A percentile compares a stretch with the other conserved stretches of the same genome.
Evolutionary conservation across 345 rosid species (phyloP).

Genomic region (Passiflora organensis): DNA sequence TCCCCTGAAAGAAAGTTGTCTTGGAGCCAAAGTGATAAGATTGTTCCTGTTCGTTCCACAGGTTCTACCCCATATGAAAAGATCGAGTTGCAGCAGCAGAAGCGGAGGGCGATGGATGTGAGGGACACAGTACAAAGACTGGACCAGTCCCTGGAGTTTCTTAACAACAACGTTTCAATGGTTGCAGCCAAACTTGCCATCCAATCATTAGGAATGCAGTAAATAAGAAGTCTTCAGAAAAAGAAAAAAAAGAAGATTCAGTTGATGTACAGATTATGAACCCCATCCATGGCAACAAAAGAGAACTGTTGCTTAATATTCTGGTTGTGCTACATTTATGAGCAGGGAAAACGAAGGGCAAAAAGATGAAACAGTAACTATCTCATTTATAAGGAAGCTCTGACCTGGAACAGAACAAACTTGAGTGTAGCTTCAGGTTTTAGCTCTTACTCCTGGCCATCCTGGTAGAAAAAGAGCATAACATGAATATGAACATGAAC

Average conservation of each 20-base stretch:
- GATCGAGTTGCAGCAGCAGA: constrained; percentile 52
- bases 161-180: constrained; percentile 52
- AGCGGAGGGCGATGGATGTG: constrained; percentile 58
- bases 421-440: no score
- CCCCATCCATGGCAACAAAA: background rate
- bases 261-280: background rate
- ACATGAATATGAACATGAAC: no score
- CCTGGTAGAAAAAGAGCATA: no score
- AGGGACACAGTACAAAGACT: constrained; percentile 59
- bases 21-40: constrained; percentile 1
- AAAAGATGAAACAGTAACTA: no score
- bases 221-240: background rate
- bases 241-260: background rate
- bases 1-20: background rate
- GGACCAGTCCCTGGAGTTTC: constrained; percentile 40
- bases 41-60: constrained; percentile 21
- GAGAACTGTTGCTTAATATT: background rate
- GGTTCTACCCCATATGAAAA: constrained; percentile 58
- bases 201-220: constrained; percentile 43
- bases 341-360: no score
- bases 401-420: no score
- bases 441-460: no score
- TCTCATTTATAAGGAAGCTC: no score
- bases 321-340: background rate
- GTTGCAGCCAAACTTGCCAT: constrained; percentile 83